Percentiles rank a stretch among this genome's conserved stretches.
These are phyloP conservation scores for Tricholoma matsutake DNA, from an alignment of 768 basidiomycete species.

Conservation along the genomic window DNA sequence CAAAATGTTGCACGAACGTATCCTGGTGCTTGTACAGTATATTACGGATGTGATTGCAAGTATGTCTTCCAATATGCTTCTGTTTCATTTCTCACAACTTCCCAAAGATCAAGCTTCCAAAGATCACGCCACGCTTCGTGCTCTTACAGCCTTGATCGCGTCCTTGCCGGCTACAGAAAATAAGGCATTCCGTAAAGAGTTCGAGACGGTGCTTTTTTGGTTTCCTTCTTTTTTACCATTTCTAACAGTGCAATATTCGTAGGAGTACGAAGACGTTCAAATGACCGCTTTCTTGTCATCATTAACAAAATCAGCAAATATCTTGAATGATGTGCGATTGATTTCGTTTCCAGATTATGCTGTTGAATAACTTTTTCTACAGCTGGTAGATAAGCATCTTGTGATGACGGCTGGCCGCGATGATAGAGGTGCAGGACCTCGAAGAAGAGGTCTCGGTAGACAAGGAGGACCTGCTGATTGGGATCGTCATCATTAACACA, in stretches of 20 bases:
- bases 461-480: constrained; percentile 48
- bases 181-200: constrained; percentile 81
- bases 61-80: constrained; percentile 25
- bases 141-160: constrained; percentile 82
- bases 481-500: constrained; percentile 46
- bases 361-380: constrained; percentile 3
- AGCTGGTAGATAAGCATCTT: constrained; percentile 82
- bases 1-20: constrained; percentile 93
- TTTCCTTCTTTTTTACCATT: background rate
- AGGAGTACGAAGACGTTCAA: constrained; percentile 98
- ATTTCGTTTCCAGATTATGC: constrained; percentile 2
- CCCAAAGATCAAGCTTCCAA: constrained; percentile 61
- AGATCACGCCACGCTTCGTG: constrained; percentile 80
- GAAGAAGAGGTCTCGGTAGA: constrained; percentile 53
- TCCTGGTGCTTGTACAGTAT: constrained; percentile 83
- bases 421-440: constrained; percentile 47
- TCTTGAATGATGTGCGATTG: constrained; percentile 81
- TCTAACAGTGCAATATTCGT: background rate
- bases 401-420: constrained; percentile 54
- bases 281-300: constrained; percentile 85
- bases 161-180: constrained; percentile 87
- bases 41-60: constrained; percentile 74
- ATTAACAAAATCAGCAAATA: constrained; percentile 84
- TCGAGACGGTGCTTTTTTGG: constrained; percentile 61
- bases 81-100: background rate